These are phyloP conservation scores for Triangularia verruculosa DNA, from an alignment of 2,329 filamentous ascomycete genomes.

Conservation along the genomic window DNA sequence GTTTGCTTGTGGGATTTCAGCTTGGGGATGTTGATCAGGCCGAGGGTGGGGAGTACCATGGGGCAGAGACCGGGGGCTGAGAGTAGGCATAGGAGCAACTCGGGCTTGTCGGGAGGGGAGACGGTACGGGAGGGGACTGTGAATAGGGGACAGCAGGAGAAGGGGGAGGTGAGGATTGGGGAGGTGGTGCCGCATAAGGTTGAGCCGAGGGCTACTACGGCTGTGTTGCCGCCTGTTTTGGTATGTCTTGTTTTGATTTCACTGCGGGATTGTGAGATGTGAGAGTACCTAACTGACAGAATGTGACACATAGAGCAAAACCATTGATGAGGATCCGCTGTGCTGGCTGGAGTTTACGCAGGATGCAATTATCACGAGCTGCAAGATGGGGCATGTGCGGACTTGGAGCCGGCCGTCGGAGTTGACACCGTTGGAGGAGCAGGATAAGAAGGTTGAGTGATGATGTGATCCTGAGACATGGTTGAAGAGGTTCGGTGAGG, in stretches of 20 bases:
- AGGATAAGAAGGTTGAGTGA: conserved; percentile 9
- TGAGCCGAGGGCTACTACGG: conserved; percentile 77
- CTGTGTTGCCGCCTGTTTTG: conserved; percentile 87
- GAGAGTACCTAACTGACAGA: conserved; percentile 13
- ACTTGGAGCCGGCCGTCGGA: conserved; percentile 44
- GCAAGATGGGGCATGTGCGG: conserved; percentile 60
- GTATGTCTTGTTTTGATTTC: conserved; percentile 46
- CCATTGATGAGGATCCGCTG: conserved; percentile 79
- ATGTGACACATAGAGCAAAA: conserved; percentile 63
- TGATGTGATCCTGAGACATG: background rate
- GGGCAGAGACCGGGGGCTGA: conserved; percentile 28
- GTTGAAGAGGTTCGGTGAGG: background rate
- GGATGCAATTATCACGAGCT: conserved; percentile 88
- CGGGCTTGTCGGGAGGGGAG: conserved; percentile 55
- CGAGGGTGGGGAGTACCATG: conserved; percentile 62
- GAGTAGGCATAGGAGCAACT: conserved; percentile 64
- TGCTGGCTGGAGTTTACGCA: conserved; percentile 93
- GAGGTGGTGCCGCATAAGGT: conserved; percentile 71
- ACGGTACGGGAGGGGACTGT: background rate
- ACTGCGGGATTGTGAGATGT: background rate
- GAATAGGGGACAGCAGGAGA: conserved; percentile 1
- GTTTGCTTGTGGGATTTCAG: conserved; percentile 96
- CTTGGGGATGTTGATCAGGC: conserved; percentile 90
- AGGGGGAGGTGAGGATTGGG: conserved; percentile 46
- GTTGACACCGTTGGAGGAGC: conserved; percentile 29